Conservation (phyloP, 2,329 filamentous ascomycete species). For the Penicillium janthinellum region DNA sequence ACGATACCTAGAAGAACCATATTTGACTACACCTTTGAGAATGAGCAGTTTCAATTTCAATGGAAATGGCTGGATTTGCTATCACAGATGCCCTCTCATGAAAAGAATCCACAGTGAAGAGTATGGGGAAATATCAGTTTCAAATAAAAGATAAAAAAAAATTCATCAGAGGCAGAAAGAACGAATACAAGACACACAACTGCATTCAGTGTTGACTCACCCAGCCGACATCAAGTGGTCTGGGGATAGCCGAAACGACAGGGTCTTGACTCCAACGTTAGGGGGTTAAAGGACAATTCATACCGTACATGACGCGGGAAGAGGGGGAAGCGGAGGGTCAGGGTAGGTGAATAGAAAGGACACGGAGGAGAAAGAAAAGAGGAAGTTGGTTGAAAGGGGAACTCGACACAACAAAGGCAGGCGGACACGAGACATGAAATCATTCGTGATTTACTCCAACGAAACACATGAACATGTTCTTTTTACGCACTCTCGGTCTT, state of each 20-base stretch:
- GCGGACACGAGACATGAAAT: background rate
- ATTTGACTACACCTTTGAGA: background rate
- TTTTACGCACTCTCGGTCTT: constrained; percentile 36
- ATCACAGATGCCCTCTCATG: constrained; percentile 24
- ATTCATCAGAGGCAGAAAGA: constrained; percentile 24
- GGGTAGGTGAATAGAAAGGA: constrained; percentile 17
- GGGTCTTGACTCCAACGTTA: background rate
- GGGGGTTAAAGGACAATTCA: constrained; percentile 24
- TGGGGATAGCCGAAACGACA: constrained; percentile 16
- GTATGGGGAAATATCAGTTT: constrained; percentile 9
- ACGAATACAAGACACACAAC: constrained; percentile 23
- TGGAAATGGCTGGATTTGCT: constrained; percentile 21
- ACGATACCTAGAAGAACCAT: no score
- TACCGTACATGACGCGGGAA: constrained; percentile 29
- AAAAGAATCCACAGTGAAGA: constrained; percentile 25
- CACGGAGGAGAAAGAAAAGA: constrained; percentile 18
- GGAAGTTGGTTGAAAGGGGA: background rate
- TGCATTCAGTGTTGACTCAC: background rate
- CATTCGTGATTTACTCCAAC: background rate
- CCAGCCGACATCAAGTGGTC: constrained; percentile 16
- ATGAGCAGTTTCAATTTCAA: constrained; percentile 1
- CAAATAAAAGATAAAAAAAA: constrained; percentile 14
- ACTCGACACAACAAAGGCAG: background rate
- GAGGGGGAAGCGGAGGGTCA: background rate
- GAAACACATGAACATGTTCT: background rate